Conservation (phyloP, 179 eudicot species). For the Pouteria campechiana region DNA sequence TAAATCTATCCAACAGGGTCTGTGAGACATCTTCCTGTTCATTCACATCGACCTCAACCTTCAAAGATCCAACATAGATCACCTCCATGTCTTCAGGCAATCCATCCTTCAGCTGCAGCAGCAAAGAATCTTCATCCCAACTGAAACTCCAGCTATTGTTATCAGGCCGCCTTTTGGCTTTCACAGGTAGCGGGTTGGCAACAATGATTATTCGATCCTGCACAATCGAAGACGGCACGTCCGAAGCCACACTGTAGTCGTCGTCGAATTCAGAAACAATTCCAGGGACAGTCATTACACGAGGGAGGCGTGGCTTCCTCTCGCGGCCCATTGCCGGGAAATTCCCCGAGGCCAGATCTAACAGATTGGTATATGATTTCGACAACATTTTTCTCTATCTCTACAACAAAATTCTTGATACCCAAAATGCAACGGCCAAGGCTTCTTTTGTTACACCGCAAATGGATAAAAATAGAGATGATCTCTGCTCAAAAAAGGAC, state of each 20-base stretch:
- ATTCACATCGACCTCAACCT: constrained; percentile 4
- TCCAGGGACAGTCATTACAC: constrained; percentile 55
- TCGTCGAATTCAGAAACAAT: constrained; percentile 37
- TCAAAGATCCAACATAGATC: constrained; percentile 10
- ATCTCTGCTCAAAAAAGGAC: no score
- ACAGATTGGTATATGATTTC: constrained; percentile 47
- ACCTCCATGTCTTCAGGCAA: constrained; percentile 15
- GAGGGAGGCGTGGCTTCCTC: constrained; percentile 38
- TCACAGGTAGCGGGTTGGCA: constrained; percentile 9
- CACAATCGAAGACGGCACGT: constrained; percentile 5
- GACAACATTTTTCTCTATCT: constrained; percentile 31
- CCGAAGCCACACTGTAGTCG: constrained; percentile 9
- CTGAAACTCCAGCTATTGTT: constrained; percentile 11
- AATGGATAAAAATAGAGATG: no score
- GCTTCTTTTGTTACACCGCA: no score
- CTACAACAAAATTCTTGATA: no score
- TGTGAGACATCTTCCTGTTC: constrained; percentile 12
- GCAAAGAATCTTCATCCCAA: constrained; percentile 9
- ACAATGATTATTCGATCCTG: constrained; percentile 9
- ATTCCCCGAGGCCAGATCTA: constrained; percentile 51
- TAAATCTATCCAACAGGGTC: constrained; percentile 9
- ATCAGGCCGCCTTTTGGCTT: constrained; percentile 13
- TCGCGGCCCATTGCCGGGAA: constrained; percentile 52
- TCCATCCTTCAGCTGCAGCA: constrained; percentile 10
- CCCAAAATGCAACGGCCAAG: no score